Base-by-base conservation (phyloP, 2,329 filamentous ascomycete genomes). In the Dactylellina leptospora region DNA sequence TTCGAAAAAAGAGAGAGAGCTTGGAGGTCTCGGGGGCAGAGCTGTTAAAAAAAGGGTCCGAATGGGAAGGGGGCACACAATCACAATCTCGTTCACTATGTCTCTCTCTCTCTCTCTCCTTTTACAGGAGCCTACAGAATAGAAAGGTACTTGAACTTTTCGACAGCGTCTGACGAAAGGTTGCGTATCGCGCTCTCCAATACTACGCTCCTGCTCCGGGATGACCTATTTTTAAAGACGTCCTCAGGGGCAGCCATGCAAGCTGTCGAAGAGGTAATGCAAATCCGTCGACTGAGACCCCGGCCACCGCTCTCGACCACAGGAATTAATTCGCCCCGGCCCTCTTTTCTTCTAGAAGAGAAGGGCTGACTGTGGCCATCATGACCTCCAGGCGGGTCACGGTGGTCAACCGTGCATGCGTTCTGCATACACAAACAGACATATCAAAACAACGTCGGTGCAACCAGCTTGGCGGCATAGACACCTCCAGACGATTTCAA, bases 181-280 rank as follows among this genome's bases (percentile, higher is more conserved):
- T 62, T 70, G 63, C 64, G 64, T 71, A 56, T 56, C 56, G 30
- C 18, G 22, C 38, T 33, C 42, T 59, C 50, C 55, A 60, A 69
- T 59, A 60, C 56, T 55, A 55, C 55, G 47, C 55, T 60, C 55
- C 48, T 54, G 36, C 55, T 33, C 66, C 48, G 66, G 50, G 58
- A 51, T 53, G 56, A 59, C 51, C 66, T 71, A 71, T 71, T 71
- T 71, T 71, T 71, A 71, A 58, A 51, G 8, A 55, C 30, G 40
- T 28, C 50, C 58, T 71, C 66, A 71, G 66, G 66, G 66, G 58
- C 47, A 50, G 66, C 66, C 58, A 63, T 71, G 56, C 64, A 71
- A 71, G 48, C 50, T 71, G 53, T 61, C 63, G 53, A 48, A 60
- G 40, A 61, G 47, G 63, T 69, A 69, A 69, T 71, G 64, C 64